phyloP scores from a whole-genome alignment of 257 asterid genomes.

The Linderniella brevidens region DNA sequence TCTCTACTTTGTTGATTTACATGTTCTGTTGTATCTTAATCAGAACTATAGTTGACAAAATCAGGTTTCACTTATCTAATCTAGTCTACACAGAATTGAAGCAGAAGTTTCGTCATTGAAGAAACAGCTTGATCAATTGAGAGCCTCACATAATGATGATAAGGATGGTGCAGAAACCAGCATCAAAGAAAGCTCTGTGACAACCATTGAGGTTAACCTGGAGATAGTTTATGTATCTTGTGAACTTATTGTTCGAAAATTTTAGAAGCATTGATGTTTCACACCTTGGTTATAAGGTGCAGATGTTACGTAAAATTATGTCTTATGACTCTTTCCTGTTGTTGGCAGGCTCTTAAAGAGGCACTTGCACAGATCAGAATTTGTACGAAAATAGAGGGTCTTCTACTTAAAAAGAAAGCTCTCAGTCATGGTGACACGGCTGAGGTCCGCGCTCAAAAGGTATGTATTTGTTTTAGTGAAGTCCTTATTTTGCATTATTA shows the following conservation, averaged over 20 bases:
- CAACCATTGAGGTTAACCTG: conserved; percentile 49
- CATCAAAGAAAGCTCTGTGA: conserved; percentile 22
- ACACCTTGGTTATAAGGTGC: too few relatives aligned
- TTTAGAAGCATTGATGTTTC: too few relatives aligned
- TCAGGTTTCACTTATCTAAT: too few relatives aligned
- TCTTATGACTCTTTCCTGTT: conserved; percentile 12
- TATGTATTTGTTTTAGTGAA: conserved; percentile 12
- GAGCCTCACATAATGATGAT: conserved; percentile 21
- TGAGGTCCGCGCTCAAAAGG: conserved; percentile 85
- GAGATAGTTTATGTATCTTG: too few relatives aligned
- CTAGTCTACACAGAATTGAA: conserved; percentile 45
- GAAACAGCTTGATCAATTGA: conserved; percentile 53
- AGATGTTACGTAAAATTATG: too few relatives aligned
- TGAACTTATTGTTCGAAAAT: too few relatives aligned
- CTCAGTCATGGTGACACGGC: conserved; percentile 64
- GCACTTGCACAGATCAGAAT: conserved; percentile 72
- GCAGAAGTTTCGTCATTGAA: conserved; percentile 55
- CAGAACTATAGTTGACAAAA: too few relatives aligned
- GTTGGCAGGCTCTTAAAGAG: conserved; percentile 55
- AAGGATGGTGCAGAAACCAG: conserved; percentile 24
- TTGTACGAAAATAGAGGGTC: conserved; percentile 79
- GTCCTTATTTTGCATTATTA: conserved; percentile 4
- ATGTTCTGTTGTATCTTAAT: too few relatives aligned
- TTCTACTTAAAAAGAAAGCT: conserved; percentile 63
- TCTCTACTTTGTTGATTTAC: too few relatives aligned